A percentile compares a stretch with the other conserved stretches of the same genome.
Evolutionary conservation across 371 early-diverging fungal species (phyloP).

Genomic region (Zychaea mexicana): DNA sequence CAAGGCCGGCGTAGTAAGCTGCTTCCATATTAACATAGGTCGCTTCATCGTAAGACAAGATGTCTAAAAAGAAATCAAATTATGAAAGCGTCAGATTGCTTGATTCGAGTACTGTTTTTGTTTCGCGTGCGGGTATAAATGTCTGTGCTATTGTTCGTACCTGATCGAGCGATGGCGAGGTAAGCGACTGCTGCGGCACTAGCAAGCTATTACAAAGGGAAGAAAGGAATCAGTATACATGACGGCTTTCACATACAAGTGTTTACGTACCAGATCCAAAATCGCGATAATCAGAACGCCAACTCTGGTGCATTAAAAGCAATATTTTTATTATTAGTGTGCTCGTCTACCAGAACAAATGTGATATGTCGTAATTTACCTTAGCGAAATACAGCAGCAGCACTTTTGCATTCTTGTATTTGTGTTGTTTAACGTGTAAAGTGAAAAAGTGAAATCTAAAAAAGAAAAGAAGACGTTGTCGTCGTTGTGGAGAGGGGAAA

Average conservation of each 20-base stretch:
- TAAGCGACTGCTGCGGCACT: neutral
- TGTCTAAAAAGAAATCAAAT: neutral
- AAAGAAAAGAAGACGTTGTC: too few species aligned
- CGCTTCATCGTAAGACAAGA: neutral
- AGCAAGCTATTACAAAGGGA: neutral
- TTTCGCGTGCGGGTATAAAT: neutral
- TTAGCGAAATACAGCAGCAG: constrained; percentile 19
- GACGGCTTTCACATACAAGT: too few species aligned
- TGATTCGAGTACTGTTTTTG: neutral
- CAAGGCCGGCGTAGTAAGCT: constrained; percentile 2
- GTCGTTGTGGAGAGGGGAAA: too few species aligned
- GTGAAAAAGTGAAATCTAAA: neutral
- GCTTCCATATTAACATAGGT: neutral
- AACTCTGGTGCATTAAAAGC: neutral
- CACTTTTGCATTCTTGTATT: constrained; percentile 8
- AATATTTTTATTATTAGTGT: neutral
- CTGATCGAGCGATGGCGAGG: neutral
- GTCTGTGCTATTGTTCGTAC: neutral
- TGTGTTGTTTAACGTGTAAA: neutral
- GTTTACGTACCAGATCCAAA: constrained; percentile 5
- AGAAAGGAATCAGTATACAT: too few species aligned
- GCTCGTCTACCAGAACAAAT: neutral
- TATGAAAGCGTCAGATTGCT: too few species aligned
- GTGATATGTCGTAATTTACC: neutral
- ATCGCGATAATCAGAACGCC: constrained; percentile 22